Conservation (phyloP, 2,329 filamentous ascomycete species). For the Chalara sp. region DNA sequence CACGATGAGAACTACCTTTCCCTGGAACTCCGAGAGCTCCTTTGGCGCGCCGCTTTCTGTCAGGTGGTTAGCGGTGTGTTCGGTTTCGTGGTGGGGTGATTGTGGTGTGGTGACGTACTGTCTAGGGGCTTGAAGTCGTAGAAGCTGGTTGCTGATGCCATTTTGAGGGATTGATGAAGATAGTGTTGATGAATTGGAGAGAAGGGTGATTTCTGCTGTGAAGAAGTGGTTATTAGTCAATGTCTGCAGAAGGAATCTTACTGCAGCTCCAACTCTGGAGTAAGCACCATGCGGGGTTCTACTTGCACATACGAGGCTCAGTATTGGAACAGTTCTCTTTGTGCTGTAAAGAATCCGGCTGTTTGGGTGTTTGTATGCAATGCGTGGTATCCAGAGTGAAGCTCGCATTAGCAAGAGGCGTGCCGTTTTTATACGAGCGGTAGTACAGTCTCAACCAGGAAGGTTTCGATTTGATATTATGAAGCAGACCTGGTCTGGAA, state of each 20-base stretch:
- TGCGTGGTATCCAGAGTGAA: too few species aligned
- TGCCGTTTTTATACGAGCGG: too few species aligned
- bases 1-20: constrained; percentile 92
- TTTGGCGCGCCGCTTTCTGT: constrained; percentile 65
- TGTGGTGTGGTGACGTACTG: constrained; percentile 46
- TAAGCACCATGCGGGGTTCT: background rate
- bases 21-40: constrained; percentile 65
- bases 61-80: background rate
- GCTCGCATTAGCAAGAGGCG: too few species aligned
- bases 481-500: too few species aligned
- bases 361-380: too few species aligned
- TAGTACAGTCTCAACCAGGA: too few species aligned
- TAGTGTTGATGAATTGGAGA: constrained; percentile 1
- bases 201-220: background rate
- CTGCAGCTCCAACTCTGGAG: background rate
- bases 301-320: too few species aligned
- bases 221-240: constrained; percentile 1
- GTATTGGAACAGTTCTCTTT: too few species aligned
- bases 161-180: constrained; percentile 25
- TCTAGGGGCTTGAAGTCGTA: constrained; percentile 82
- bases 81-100: background rate
- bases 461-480: too few species aligned
- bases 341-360: too few species aligned
- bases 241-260: too few species aligned
- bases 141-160: constrained; percentile 65